Conservation (phyloP, 495 filamentous ascomycete species). For the Annulohypoxylon stygium region DNA sequence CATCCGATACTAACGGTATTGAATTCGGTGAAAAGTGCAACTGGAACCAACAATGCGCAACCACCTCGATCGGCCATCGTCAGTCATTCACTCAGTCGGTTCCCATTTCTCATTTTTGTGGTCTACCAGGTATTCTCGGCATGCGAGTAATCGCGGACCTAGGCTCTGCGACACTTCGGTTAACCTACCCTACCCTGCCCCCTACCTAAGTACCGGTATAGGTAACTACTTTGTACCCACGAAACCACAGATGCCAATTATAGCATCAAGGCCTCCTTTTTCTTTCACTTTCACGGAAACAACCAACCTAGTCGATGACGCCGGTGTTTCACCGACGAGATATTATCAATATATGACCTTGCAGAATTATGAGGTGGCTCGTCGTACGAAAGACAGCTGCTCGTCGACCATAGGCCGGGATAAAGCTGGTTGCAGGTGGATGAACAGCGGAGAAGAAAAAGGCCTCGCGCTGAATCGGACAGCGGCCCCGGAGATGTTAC, state of each 20-base stretch:
- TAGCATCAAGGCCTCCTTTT: too few species aligned
- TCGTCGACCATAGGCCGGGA: not conserved
- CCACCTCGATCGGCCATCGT: not conserved
- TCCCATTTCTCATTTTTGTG: not conserved
- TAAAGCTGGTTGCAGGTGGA: not conserved
- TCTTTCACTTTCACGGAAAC: not conserved
- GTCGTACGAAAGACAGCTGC: not conserved
- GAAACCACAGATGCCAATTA: not conserved
- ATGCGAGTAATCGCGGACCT: not conserved
- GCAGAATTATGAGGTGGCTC: conserved; percentile 4
- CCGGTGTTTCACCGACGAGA: conserved; percentile 16
- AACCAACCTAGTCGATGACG: conserved; percentile 10
- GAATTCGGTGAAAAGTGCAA: not conserved
- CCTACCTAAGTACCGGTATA: not conserved
- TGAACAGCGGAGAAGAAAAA: conserved; percentile 1
- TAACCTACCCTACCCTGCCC: not conserved
- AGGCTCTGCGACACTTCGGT: not conserved
- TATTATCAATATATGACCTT: conserved; percentile 7
- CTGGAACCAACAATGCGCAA: too few species aligned
- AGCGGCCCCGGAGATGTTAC: conserved; percentile 6
- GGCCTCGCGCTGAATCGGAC: conserved; percentile 16
- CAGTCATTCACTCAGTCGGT: not conserved
- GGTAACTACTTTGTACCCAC: not conserved
- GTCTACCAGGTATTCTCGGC: not conserved
- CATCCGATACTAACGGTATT: not conserved